Conservation (phyloP, 306 rosid genomes). For the Fagus sylvatica region DNA sequence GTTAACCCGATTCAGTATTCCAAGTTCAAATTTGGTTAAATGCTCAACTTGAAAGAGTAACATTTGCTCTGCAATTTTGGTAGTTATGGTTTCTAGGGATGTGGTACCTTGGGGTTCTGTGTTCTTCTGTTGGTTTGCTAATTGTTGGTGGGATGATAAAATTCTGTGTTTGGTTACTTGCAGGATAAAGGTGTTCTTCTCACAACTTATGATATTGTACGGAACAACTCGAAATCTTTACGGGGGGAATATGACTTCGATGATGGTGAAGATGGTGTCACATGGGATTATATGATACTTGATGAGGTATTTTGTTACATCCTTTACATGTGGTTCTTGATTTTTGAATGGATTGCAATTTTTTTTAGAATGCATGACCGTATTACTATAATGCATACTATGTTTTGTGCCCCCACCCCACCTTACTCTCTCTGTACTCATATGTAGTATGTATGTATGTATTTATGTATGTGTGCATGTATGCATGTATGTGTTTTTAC, state of each 20-base stretch:
- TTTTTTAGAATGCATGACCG: neutral
- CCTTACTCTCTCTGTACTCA: neutral
- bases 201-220: conserved; percentile 90
- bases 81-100: neutral
- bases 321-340: neutral
- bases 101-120: neutral
- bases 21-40: neutral
- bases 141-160: conserved; percentile 8
- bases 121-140: conserved; percentile 2
- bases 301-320: conserved; percentile 65
- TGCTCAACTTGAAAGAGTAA: neutral
- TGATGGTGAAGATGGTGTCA: conserved; percentile 58
- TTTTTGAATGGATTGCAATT: neutral
- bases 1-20: neutral
- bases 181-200: conserved; percentile 94
- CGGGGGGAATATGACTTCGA: conserved; percentile 35
- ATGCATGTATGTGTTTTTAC: neutral
- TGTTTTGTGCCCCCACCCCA: neutral
- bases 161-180: conserved; percentile 1
- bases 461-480: neutral
- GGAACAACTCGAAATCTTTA: conserved; percentile 78
- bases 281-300: conserved; percentile 96
- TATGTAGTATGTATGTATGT: neutral
- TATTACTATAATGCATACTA: neutral
- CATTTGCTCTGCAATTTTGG: neutral